A percentile compares a stretch with the other conserved stretches of the same genome.
phyloP scores from a whole-genome alignment of 148 eudicot species.

The Persicaria maculosa region DNA sequence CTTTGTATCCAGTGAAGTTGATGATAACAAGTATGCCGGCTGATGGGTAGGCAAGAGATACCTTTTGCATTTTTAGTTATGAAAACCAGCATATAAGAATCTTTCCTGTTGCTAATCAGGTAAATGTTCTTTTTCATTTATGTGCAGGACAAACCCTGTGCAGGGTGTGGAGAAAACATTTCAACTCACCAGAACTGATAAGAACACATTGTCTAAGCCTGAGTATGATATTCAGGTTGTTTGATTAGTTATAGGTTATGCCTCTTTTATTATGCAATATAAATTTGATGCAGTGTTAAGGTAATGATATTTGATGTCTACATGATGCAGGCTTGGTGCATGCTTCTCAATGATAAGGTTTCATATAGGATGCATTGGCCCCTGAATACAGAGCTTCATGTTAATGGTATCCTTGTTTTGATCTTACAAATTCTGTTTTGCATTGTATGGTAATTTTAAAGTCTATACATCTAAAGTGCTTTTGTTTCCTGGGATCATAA shows the following conservation, averaged over 20 bases:
- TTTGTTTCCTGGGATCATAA: no score
- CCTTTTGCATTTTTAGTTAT: no score
- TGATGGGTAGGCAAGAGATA: no score
- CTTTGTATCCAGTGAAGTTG: no score
- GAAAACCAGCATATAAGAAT: no score
- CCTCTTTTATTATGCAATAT: background rate
- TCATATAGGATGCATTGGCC: slow-evolving; percentile 87
- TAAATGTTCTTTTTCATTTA: background rate
- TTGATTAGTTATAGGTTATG: background rate
- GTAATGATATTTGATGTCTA: background rate
- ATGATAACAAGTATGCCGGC: no score
- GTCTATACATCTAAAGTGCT: no score
- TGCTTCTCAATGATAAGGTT: slow-evolving; percentile 76
- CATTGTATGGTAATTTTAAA: background rate
- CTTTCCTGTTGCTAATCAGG: background rate
- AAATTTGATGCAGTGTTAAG: background rate
- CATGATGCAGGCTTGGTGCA: slow-evolving; percentile 67
- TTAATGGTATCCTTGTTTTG: slow-evolving; percentile 48
- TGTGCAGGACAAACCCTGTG: slow-evolving; percentile 38
- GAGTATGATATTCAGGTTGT: slow-evolving; percentile 68
- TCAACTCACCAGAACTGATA: slow-evolving; percentile 54
- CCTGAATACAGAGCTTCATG: slow-evolving; percentile 50
- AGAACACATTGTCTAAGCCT: slow-evolving; percentile 38
- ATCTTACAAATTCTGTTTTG: background rate
- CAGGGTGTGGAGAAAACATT: slow-evolving; percentile 56